Percentiles rank a stretch among this genome's conserved stretches.
phyloP scores from a whole-genome alignment of 1,284 basidiomycete species.

The Golubevia pallescens region DNA sequence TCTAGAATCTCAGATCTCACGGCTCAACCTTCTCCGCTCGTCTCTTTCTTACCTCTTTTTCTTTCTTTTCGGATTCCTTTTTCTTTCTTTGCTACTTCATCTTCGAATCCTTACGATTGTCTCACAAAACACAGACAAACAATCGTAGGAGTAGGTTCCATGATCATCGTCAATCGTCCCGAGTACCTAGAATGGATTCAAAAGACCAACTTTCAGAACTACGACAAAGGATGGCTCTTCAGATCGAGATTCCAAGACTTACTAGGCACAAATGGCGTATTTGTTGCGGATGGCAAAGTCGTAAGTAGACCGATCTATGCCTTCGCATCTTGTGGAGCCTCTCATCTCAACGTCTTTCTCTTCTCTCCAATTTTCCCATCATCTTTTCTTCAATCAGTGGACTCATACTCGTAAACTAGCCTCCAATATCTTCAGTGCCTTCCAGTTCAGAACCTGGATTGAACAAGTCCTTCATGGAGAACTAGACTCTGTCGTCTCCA shows the following conservation, averaged over 20 bases:
- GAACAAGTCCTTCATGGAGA: not conserved
- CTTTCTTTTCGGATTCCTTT: too few relatives aligned
- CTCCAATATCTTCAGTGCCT: not conserved
- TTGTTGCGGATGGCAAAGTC: conserved; percentile 40
- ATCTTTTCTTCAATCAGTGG: too few relatives aligned
- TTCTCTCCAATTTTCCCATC: not conserved
- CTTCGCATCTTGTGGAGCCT: not conserved
- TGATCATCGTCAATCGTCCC: conserved; percentile 34
- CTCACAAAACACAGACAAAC: too few relatives aligned
- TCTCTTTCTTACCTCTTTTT: not conserved
- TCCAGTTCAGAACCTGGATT: not conserved
- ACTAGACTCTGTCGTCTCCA: not conserved
- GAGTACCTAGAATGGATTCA: conserved; percentile 51
- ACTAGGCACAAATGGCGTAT: conserved; percentile 16
- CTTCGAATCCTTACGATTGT: conserved; percentile 9
- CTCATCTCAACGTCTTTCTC: too few relatives aligned
- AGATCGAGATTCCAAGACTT: not conserved
- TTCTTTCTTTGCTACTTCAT: not conserved
- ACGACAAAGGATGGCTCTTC: not conserved
- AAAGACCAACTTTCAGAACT: conserved; percentile 54
- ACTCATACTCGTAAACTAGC: not conserved
- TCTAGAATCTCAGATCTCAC: too few relatives aligned
- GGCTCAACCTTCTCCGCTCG: not conserved
- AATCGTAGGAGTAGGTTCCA: conserved; percentile 12
- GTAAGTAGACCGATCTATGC: conserved; percentile 18